Percentiles rank a stretch among this genome's conserved stretches.
These are phyloP conservation scores for Phytopythium boreale DNA, from an alignment of 352 stramenopile species.

Conservation along the genomic window DNA sequence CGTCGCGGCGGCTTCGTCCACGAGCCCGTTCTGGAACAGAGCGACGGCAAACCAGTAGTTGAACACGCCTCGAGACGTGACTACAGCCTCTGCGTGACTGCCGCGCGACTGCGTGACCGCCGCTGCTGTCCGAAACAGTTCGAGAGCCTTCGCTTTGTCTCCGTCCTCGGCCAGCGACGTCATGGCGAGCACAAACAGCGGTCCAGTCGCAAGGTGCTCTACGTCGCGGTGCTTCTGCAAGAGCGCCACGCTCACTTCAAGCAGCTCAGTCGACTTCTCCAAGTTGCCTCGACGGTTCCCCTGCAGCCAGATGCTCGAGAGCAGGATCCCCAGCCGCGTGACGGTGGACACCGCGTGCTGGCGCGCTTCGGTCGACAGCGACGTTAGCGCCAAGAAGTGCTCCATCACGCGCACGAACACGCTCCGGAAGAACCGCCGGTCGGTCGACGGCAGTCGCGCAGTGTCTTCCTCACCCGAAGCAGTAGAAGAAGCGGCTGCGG, in stretches of 20 bases:
- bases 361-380: background rate
- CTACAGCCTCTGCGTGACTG: background rate
- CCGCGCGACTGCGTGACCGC: background rate
- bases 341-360: constrained; percentile 10
- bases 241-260: constrained; percentile 17
- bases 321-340: constrained; percentile 21
- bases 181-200: constrained; percentile 46
- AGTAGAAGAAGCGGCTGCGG: background rate
- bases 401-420: constrained; percentile 19
- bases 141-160: constrained; percentile 24
- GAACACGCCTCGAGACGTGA: constrained; percentile 14
- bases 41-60: constrained; percentile 62
- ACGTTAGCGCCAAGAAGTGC: constrained; percentile 1
- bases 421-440: constrained; percentile 15
- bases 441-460: constrained; percentile 1
- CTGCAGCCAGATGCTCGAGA: constrained; percentile 31
- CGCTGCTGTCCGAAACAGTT: constrained; percentile 24
- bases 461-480: background rate
- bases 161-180: constrained; percentile 22
- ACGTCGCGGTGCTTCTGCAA: constrained; percentile 9
- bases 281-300: constrained; percentile 19
- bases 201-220: constrained; percentile 16
- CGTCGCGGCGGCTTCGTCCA: constrained; percentile 16
- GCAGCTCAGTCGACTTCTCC: constrained; percentile 19
- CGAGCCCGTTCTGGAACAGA: constrained; percentile 24